phyloP scores from a whole-genome alignment of 1,139 yeast genomes.

The Yarrowia galli region DNA sequence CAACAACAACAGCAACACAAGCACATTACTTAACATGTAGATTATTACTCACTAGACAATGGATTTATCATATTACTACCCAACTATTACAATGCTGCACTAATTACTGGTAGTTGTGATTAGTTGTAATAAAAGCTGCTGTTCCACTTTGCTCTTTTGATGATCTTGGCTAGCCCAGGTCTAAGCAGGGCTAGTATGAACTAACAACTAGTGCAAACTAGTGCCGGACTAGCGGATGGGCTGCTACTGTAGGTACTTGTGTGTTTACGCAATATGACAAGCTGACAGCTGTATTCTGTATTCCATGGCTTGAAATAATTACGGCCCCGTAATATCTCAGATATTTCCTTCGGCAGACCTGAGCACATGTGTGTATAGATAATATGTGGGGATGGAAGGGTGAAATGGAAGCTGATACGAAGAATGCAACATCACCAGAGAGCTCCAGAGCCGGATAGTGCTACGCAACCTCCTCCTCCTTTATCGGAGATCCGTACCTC shows the following conservation, averaged over 20 bases:
- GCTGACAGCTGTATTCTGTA: conserved; percentile 1
- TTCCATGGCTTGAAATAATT: not conserved
- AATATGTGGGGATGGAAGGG: not conserved
- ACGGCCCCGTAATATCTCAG: not conserved
- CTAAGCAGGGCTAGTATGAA: not conserved
- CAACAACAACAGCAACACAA: too few species aligned
- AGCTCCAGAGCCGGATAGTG: too few species aligned
- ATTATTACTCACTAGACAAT: not conserved
- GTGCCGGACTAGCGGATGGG: not conserved
- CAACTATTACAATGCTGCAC: too few species aligned
- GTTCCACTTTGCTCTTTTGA: not conserved
- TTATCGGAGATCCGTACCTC: not conserved
- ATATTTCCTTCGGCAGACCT: not conserved
- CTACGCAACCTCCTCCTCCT: too few species aligned
- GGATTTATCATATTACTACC: not conserved
- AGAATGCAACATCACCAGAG: not conserved
- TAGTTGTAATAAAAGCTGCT: not conserved
- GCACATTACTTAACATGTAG: not conserved
- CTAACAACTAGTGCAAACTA: not conserved
- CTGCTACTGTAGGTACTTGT: too few species aligned
- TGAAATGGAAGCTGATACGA: not conserved
- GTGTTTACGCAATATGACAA: not conserved
- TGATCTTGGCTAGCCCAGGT: too few species aligned
- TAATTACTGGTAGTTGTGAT: too few species aligned
- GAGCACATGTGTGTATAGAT: not conserved